Evolutionary conservation across 106 monocot genomes (phyloP).

Genomic region (Alisma plantagoaquatica): DNA sequence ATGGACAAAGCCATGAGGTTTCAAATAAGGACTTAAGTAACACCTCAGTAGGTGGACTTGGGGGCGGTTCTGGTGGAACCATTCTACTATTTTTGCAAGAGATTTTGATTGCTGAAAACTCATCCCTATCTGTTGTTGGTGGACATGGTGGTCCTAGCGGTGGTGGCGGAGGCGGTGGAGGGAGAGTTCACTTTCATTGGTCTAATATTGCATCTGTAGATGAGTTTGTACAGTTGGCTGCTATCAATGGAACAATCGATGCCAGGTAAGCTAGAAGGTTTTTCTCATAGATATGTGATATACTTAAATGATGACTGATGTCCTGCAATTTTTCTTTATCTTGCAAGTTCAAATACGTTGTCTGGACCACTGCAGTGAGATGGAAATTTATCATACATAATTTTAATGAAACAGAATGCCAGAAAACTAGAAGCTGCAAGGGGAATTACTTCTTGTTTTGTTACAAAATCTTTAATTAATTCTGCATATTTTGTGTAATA

Average conservation of each 20-base stretch:
- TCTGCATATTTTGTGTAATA: no score
- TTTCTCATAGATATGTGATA: no score
- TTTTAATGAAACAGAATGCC: no score
- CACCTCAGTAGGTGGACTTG: slow-evolving; percentile 55
- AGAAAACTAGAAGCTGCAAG: no score
- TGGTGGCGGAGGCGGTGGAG: slow-evolving; percentile 88
- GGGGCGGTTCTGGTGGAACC: slow-evolving; percentile 93
- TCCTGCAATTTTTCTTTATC: no score
- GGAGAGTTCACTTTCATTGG: slow-evolving; percentile 95
- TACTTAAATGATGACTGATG: no score
- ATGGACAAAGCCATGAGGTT: slow-evolving; percentile 53
- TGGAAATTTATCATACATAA: no score
- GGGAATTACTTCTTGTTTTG: no score
- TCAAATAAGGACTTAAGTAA: slow-evolving; percentile 23
- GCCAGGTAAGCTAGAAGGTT: slow-evolving; percentile 42
- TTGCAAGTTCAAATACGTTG: no score
- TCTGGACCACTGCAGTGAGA: no score
- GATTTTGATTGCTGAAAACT: slow-evolving; percentile 41
- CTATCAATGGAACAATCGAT: slow-evolving; percentile 58
- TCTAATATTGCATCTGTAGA: slow-evolving; percentile 76
- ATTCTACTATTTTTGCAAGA: slow-evolving; percentile 73
- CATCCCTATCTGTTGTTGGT: slow-evolving; percentile 62
- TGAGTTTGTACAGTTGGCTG: slow-evolving; percentile 80
- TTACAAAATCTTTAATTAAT: no score
- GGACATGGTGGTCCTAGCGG: slow-evolving; percentile 71